These are phyloP conservation scores for Candida buenavistaensis DNA, from an alignment of 1,139 yeast genomes.

Conservation along the genomic window DNA sequence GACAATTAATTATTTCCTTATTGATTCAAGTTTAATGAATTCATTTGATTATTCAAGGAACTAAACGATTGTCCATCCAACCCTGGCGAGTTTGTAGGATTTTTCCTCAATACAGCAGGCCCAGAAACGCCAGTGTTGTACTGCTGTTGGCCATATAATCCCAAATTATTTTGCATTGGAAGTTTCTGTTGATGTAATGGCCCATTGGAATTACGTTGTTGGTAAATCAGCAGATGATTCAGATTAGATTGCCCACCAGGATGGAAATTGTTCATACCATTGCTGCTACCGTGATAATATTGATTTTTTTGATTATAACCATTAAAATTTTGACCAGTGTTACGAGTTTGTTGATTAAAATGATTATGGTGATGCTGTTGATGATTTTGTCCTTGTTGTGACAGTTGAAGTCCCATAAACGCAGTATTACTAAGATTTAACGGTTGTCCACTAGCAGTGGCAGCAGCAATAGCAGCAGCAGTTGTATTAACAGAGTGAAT, in stretches of 20 bases:
- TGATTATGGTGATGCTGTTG: no score
- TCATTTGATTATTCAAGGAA: slow-evolving; percentile 30
- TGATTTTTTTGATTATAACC: slow-evolving; percentile 1
- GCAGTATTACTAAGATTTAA: slow-evolving; percentile 31
- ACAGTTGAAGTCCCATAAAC: slow-evolving; percentile 25
- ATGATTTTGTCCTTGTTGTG: slow-evolving; percentile 11
- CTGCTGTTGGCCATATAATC: slow-evolving; percentile 20
- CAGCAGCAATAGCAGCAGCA: slow-evolving; percentile 53
- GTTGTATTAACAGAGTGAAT: slow-evolving; percentile 45
- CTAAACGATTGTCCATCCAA: slow-evolving; percentile 14
- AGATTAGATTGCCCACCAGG: slow-evolving; percentile 3
- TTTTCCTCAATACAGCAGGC: slow-evolving; percentile 7
- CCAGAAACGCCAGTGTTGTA: slow-evolving; percentile 1
- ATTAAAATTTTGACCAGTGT: slow-evolving; percentile 1
- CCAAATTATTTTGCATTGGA: slow-evolving; percentile 25
- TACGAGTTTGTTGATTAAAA: slow-evolving; percentile 3
- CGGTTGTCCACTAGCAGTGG: slow-evolving; percentile 55
- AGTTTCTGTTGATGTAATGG: slow-evolving; percentile 19
- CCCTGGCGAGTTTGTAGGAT: slow-evolving; percentile 11
- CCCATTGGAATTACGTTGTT: not conserved
- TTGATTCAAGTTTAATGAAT: slow-evolving; percentile 36
- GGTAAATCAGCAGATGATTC: slow-evolving; percentile 7
- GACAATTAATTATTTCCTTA: slow-evolving; percentile 6
- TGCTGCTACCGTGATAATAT: not conserved
- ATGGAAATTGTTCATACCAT: slow-evolving; percentile 1